Evolutionary conservation across 2,329 filamentous ascomycete species (phyloP).

Genomic region (Zymoseptoria ardabiliae): DNA sequence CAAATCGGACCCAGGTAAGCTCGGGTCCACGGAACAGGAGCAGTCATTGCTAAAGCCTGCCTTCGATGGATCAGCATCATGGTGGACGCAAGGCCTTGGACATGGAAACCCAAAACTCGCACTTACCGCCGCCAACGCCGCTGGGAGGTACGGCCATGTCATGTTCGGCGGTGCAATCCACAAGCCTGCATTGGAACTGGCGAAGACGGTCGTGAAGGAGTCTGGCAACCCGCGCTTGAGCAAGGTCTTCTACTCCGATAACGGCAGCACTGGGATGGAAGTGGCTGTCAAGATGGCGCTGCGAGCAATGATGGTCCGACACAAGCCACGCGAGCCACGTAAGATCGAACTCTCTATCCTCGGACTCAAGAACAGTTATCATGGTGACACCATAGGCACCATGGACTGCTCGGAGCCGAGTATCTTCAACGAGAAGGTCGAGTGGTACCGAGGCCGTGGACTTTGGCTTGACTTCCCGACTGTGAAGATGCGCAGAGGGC

Average conservation of each 20-base stretch:
- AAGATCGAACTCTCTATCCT: constrained; percentile 58
- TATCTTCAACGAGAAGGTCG: constrained; percentile 71
- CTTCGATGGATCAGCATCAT: constrained; percentile 78
- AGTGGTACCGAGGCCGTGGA: constrained; percentile 75
- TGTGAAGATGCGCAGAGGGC: constrained; percentile 58
- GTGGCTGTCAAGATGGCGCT: constrained; percentile 82
- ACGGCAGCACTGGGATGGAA: constrained; percentile 76
- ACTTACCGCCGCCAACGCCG: constrained; percentile 70
- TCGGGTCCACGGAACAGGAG: constrained; percentile 5
- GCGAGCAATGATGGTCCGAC: constrained; percentile 58
- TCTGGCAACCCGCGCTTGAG: constrained; percentile 57
- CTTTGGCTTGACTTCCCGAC: constrained; percentile 74
- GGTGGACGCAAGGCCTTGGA: constrained; percentile 86
- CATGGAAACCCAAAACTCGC: constrained; percentile 67
- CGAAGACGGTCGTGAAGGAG: constrained; percentile 54
- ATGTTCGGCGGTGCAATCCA: constrained; percentile 82
- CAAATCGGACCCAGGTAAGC: constrained; percentile 24
- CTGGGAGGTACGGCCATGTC: constrained; percentile 77
- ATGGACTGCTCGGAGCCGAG: constrained; percentile 80
- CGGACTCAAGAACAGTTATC: constrained; percentile 73
- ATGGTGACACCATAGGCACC: constrained; percentile 80
- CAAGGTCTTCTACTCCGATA: constrained; percentile 76
- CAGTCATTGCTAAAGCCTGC: constrained; percentile 51
- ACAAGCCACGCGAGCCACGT: constrained; percentile 40
- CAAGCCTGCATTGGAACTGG: constrained; percentile 64